These are phyloP conservation scores for Tricholomella constricta DNA, from an alignment of 768 basidiomycete genomes.

Conservation along the genomic window DNA sequence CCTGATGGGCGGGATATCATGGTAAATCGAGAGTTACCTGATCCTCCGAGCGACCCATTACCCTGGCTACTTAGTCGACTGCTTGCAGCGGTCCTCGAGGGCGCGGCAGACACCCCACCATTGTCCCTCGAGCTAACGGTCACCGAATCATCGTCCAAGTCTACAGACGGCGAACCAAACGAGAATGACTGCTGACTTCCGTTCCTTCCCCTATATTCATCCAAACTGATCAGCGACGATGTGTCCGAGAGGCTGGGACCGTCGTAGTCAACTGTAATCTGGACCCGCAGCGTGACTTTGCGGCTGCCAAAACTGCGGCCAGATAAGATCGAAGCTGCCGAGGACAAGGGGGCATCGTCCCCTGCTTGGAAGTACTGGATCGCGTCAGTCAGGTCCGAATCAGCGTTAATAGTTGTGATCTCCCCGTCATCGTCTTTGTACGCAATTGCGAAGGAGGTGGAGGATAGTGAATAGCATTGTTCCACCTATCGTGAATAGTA, in stretches of 20 bases:
- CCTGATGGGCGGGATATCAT: conserved; percentile 11
- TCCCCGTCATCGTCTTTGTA: conserved; percentile 93
- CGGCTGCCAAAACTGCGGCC: conserved; percentile 65
- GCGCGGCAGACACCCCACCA: conserved; percentile 31
- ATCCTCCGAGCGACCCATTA: conserved; percentile 3
- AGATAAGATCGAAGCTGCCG: conserved; percentile 73
- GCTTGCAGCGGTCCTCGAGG: conserved; percentile 3
- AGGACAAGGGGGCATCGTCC: conserved; percentile 73
- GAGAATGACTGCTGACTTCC: conserved; percentile 59
- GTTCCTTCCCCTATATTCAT: conserved; percentile 66
- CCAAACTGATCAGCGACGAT: conserved; percentile 75
- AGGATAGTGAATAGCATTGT: conserved; percentile 77
- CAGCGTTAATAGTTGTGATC: conserved; percentile 62
- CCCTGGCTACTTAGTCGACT: conserved; percentile 5
- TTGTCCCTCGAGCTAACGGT: conserved; percentile 76
- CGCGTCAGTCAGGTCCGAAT: conserved; percentile 81
- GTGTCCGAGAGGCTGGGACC: conserved; percentile 91
- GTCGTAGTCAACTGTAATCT: conserved; percentile 86
- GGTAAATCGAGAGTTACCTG: conserved; percentile 11
- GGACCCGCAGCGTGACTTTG: conserved; percentile 77
- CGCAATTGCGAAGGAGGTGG: conserved; percentile 68
- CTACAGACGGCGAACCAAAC: conserved; percentile 41
- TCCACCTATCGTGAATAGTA: conserved; percentile 59
- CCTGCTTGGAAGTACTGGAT: conserved; percentile 84
- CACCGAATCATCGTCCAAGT: conserved; percentile 70